A percentile compares a stretch with the other conserved stretches of the same genome.
These are phyloP conservation scores for Fusarium sp. DNA, from an alignment of 2,329 filamentous ascomycete genomes.

Conservation along the genomic window DNA sequence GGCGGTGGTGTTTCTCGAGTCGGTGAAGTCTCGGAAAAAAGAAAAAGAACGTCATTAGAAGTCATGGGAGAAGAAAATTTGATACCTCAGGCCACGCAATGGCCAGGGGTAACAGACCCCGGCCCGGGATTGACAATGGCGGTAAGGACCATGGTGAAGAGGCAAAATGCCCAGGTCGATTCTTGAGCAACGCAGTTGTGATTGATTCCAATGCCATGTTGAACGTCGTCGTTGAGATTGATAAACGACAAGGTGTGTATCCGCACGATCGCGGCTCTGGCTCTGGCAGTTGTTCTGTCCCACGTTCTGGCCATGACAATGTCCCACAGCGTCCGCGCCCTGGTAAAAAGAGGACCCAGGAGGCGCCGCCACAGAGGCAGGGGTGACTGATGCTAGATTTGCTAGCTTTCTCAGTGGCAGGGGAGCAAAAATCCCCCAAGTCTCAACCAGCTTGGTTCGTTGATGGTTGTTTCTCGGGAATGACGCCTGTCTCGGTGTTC, in stretches of 20 bases:
- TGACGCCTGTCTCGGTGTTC: conserved; percentile 44
- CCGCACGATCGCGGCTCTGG: conserved; percentile 24
- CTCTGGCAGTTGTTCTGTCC: conserved; percentile 34
- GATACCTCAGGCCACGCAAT: conserved; percentile 31
- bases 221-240: conserved; percentile 34
- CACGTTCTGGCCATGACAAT: conserved; percentile 25
- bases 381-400: conserved; percentile 22
- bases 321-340: conserved; percentile 37
- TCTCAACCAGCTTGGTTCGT: conserved; percentile 28
- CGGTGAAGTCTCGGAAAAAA: conserved; percentile 44
- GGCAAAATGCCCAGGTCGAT: background rate
- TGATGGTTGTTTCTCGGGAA: conserved; percentile 38
- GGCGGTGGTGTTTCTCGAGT: conserved; percentile 37
- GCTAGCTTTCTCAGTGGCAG: conserved; percentile 14
- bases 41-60: conserved; percentile 32
- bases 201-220: conserved; percentile 3
- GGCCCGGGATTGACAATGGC: background rate
- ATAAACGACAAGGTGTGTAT: conserved; percentile 35
- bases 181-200: conserved; percentile 1
- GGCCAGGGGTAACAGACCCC: conserved; percentile 11
- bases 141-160: background rate
- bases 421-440: conserved; percentile 18
- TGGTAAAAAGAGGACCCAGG: conserved; percentile 30
- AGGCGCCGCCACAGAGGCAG: conserved; percentile 39
- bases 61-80: conserved; percentile 20